phyloP scores from a whole-genome alignment of 306 rosid genomes.

The Crotalaria pallida region DNA sequence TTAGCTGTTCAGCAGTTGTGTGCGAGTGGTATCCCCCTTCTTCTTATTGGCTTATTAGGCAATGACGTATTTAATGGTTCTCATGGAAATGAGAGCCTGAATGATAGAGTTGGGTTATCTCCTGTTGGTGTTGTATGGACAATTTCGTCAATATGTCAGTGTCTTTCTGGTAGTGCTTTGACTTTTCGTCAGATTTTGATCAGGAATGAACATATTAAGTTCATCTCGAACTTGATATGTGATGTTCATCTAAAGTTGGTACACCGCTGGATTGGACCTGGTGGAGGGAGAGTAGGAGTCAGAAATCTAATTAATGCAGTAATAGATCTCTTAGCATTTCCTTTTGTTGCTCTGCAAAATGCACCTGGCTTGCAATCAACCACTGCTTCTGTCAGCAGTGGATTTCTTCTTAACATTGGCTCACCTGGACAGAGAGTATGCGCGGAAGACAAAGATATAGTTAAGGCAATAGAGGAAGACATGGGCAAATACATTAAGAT shows the following conservation, averaged over 20 bases:
- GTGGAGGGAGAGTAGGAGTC: slow-evolving; percentile 77
- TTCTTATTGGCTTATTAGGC: slow-evolving; percentile 61
- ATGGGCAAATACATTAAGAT: slow-evolving; percentile 74
- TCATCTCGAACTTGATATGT: slow-evolving; percentile 58
- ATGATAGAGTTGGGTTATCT: slow-evolving; percentile 67
- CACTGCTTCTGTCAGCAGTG: slow-evolving; percentile 81
- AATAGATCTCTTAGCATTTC: slow-evolving; percentile 84
- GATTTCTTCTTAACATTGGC: slow-evolving; percentile 77
- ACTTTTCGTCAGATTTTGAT: slow-evolving; percentile 74
- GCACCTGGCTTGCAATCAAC: slow-evolving; percentile 79
- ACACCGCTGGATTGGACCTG: slow-evolving; percentile 78
- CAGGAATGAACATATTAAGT: slow-evolving; percentile 62
- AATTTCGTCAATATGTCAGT: slow-evolving; percentile 63
- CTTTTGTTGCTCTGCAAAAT: slow-evolving; percentile 87
- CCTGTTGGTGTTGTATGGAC: slow-evolving; percentile 85
- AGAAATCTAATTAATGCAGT: slow-evolving; percentile 61
- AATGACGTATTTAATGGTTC: slow-evolving; percentile 36
- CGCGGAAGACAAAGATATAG: slow-evolving; percentile 70
- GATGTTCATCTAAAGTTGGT: slow-evolving; percentile 71
- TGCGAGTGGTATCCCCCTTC: slow-evolving; percentile 71
- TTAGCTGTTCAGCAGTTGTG: slow-evolving; percentile 87
- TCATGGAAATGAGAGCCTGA: slow-evolving; percentile 38
- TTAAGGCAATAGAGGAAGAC: slow-evolving; percentile 85
- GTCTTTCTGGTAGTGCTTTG: slow-evolving; percentile 73
- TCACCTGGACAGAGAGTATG: slow-evolving; percentile 79